Base-by-base conservation (phyloP, 2,329 filamentous ascomycete genomes). In the Elsinoe fawcettii region DNA sequence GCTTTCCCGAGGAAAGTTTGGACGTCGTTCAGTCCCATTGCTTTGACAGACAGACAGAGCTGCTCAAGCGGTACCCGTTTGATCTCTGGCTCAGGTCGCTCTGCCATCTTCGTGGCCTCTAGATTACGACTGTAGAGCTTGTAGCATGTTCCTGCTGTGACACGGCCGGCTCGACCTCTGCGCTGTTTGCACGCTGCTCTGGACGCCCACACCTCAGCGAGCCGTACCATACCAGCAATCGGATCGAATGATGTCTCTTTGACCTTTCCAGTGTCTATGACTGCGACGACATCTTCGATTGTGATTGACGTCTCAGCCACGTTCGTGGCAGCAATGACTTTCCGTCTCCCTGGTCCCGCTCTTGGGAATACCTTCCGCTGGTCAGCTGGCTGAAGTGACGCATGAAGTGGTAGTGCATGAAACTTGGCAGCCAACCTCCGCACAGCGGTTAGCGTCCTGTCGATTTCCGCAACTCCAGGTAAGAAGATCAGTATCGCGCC, bases 231-330 rank as follows among this genome's bases (percentile, higher is more conserved):
- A 68, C 96, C 96, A 69, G 87, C 95, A 61, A 86, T 81, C 0
- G 90, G 83, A 69, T 97, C 93, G 65, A 91, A 97, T 68, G 88
- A 92, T 0, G 91, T 99, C 71, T 99, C 92, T 68, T 99, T 99
- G 59, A 99, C 93, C 55, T 90, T 85, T 25, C 93, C 93, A 9
- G 87, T 93, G 69, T 99, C 93, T 61, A 99, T 92, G 46, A 99
- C 93, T 1, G 89, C 92, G 2, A 97, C 88, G 55, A 99, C 88
- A 67, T 99, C 93, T 67, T 96, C 91, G 60, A 99, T 99, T 0
- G 93, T 99, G 69, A 99, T 97, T 1, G 93, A 97, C 0, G 93
- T 99, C 70, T 99, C 93, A 1, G 93, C 93, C 2, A 99, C 92
- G 66, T 99, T 99, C 44, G 93, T 99, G 1, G 93, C 89, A 5